Conservation (phyloP, 805 yeast genomes). For the Wickerhamomyces tratensis region DNA sequence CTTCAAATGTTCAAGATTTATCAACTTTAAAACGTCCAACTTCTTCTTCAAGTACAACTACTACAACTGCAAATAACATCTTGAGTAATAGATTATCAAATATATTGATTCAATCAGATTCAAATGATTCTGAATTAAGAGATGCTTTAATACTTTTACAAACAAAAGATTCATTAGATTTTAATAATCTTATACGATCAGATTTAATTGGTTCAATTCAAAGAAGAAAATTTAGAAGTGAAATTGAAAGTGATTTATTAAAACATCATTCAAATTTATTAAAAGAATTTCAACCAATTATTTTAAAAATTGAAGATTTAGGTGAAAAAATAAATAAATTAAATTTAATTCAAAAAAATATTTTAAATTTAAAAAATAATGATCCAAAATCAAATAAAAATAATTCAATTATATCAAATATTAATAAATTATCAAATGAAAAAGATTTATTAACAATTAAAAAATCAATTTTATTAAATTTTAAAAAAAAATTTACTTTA, state of each 20-base stretch:
- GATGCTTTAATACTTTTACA: slow-evolving; percentile 25
- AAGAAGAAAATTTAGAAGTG: slow-evolving; percentile 50
- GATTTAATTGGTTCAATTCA: slow-evolving; percentile 46
- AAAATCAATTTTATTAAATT: slow-evolving; percentile 38
- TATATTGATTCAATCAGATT: slow-evolving; percentile 23
- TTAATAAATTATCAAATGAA: slow-evolving; percentile 11
- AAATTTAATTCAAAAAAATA: slow-evolving; percentile 3
- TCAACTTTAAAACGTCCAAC: no score
- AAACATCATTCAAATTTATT: slow-evolving; percentile 43
- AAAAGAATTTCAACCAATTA: slow-evolving; percentile 34
- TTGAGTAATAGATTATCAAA: slow-evolving; percentile 25
- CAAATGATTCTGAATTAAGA: slow-evolving; percentile 21
- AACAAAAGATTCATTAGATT: slow-evolving; percentile 20
- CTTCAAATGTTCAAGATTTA: not conserved
- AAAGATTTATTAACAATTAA: slow-evolving; percentile 26
- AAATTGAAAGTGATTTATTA: slow-evolving; percentile 50
- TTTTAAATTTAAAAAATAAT: slow-evolving; percentile 1
- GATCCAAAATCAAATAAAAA: slow-evolving; percentile 6
- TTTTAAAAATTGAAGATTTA: slow-evolving; percentile 28
- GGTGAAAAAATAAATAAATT: slow-evolving; percentile 11
- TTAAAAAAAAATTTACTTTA: slow-evolving; percentile 56
- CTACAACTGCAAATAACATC: slow-evolving; percentile 21
- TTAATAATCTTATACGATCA: slow-evolving; percentile 16
- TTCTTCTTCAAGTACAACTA: no score
- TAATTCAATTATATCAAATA: slow-evolving; percentile 1